These are phyloP conservation scores for Hippophae gyantsensis DNA, from an alignment of 306 rosid genomes.

Conservation along the genomic window DNA sequence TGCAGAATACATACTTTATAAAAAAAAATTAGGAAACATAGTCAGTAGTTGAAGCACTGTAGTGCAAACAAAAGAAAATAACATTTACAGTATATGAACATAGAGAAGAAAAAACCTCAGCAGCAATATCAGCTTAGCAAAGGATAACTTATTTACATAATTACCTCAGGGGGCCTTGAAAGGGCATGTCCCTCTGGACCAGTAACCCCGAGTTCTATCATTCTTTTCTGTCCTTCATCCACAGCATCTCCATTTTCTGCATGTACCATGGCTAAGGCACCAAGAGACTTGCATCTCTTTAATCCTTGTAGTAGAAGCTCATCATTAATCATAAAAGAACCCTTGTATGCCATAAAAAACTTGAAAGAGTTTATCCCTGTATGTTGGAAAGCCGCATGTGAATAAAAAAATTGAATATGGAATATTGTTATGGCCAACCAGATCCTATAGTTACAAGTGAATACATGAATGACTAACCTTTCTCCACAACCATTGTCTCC, in stretches of 20 bases:
- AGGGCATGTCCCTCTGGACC: constrained; percentile 97
- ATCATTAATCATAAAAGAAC: constrained; percentile 69
- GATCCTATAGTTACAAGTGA: constrained; percentile 7
- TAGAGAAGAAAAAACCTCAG: neutral
- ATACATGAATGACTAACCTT: constrained; percentile 43
- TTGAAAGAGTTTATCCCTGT: constrained; percentile 91
- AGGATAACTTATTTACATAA: constrained; percentile 6
- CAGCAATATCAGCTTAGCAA: constrained; percentile 5
- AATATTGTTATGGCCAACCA: neutral
- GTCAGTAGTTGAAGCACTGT: neutral
- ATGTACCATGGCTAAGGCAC: constrained; percentile 97
- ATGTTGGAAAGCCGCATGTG: constrained; percentile 1
- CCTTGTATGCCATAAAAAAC: constrained; percentile 95
- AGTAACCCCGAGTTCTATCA: constrained; percentile 89
- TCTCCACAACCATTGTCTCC: constrained; percentile 80
- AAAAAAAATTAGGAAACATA: neutral
- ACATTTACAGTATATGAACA: neutral
- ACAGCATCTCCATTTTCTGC: constrained; percentile 98
- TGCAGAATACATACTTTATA: too few species aligned
- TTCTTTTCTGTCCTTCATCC: constrained; percentile 73
- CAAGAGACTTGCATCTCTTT: constrained; percentile 85
- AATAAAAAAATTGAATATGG: constrained; percentile 4
- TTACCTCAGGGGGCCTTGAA: constrained; percentile 85
- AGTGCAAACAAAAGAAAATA: neutral
- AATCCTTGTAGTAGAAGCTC: constrained; percentile 82